Evolutionary conservation across 371 early-diverging fungal species (phyloP), one percentile per base, ranked within the genome.

Genomic region (Thermomucor indicae-seudaticae): DNA sequence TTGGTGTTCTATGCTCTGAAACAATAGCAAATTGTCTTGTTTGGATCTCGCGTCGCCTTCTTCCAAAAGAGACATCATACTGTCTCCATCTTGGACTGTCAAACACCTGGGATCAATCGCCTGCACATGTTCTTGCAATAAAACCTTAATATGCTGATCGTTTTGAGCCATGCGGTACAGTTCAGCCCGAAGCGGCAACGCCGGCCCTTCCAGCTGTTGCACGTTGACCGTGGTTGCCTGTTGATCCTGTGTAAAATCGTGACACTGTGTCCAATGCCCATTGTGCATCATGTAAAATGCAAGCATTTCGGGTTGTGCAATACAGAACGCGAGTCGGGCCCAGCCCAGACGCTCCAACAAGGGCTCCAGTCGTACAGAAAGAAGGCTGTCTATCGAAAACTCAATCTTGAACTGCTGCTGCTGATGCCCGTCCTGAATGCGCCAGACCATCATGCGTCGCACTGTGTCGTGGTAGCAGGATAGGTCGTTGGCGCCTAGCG

Each of bases 221-320:
- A 59, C 6, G 20, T 28, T 19, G 5, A 60, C 53, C 8, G 49
- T 20, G 0, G 71, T 66, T 14, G 88, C 89, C 65, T 88, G 87
- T 52, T 70, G 72, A 47, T 78, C 79, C 44, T 89, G 88, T 5
- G 88, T 90, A 52, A 87, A 90, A 64, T 90, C 90, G 20, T 79
- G 72, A 61, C 89, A 87, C 51, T 81, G 82, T 6, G 80, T 74
- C 86, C 88, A 89, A 17, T 19, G 24, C 5, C 52, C 44, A 29
- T 44, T 49, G 11, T 49, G 49, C 43, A 81, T 75, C 83, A 86
- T 83, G 58, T 72, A 86, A 63, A 84, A 85, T 27, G 73, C 65
- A 37, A 75, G 62, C 11, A 58, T 49, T 27, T 73, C 57, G 19
- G 64, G 55, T 12, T 63, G 58, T 17, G 49, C 17, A n/a, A 66